Evolutionary conservation across 192 early-diverging fungal species (phyloP).

Genomic region (Rhizoclosmatium globosum): DNA sequence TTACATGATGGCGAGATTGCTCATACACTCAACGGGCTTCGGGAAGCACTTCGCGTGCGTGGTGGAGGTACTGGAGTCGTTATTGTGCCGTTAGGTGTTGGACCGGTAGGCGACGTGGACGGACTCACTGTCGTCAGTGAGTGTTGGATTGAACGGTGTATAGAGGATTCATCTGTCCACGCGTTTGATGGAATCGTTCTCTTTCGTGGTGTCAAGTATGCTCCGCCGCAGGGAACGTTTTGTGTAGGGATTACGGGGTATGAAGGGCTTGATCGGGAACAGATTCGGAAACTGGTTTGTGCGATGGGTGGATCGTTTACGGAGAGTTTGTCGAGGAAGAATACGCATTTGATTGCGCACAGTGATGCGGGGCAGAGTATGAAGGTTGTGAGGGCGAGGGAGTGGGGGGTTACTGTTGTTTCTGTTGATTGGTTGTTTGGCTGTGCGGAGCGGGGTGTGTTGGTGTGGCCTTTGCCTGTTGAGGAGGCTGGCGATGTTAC

Average conservation of each 20-base stretch:
- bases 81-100: conserved; percentile 1
- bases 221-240: conserved; percentile 2
- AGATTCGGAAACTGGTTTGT: conserved; percentile 55
- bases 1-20: conserved; percentile 7
- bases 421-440: conserved; percentile 49
- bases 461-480: conserved; percentile 10
- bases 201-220: conserved; percentile 41
- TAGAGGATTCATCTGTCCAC: conserved; percentile 50
- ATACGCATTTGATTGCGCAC: conserved; percentile 45
- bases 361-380: not conserved
- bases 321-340: conserved; percentile 58
- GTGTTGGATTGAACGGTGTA: conserved; percentile 68
- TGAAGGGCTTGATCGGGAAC: conserved; percentile 62
- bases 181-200: conserved; percentile 44
- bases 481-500: not conserved
- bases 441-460: conserved; percentile 33
- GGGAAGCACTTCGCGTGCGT: not conserved
- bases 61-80: not conserved
- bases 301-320: conserved; percentile 57
- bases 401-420: conserved; percentile 52
- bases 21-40: not conserved
- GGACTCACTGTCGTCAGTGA: conserved; percentile 59
- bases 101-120: not conserved
- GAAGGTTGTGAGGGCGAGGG: conserved; percentile 39
- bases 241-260: conserved; percentile 65